These are phyloP conservation scores for Paramecium octaurelia DNA, from an alignment of 73 alveolate species.

Conservation along the genomic window DNA sequence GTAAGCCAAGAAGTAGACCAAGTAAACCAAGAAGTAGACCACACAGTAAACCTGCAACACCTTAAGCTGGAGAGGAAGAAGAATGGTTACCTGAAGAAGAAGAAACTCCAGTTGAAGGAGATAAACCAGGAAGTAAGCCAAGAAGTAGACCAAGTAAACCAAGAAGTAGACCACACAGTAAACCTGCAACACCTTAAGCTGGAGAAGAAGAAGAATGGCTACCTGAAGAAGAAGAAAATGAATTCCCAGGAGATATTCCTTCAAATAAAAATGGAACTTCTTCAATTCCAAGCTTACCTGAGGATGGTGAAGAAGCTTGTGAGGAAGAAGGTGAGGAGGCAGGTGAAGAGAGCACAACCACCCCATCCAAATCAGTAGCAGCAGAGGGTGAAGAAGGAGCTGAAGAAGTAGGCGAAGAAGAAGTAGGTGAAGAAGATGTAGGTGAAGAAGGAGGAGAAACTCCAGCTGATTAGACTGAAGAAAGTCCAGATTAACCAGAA, in stretches of 20 bases:
- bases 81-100: too few species aligned
- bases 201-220: background rate
- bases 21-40: background rate
- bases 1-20: background rate
- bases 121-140: background rate
- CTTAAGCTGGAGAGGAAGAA: too few species aligned
- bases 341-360: background rate
- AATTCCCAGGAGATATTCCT: background rate
- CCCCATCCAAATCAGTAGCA: background rate
- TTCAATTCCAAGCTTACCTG: background rate
- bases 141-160: background rate
- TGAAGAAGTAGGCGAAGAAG: background rate
- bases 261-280: background rate
- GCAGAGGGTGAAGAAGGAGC: background rate
- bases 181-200: too few species aligned
- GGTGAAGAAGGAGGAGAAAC: conserved; percentile 23
- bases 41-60: too few species aligned
- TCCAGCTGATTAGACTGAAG: background rate
- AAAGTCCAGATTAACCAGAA: conserved; percentile 20
- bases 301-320: background rate
- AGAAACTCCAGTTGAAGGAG: too few species aligned
- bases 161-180: too few species aligned
- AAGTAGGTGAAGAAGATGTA: background rate
- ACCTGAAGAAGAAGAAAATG: background rate
- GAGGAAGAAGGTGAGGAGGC: background rate